phyloP scores from a whole-genome alignment of 2,329 filamentous ascomycete species.

The Trematosphaeria pertusa region DNA sequence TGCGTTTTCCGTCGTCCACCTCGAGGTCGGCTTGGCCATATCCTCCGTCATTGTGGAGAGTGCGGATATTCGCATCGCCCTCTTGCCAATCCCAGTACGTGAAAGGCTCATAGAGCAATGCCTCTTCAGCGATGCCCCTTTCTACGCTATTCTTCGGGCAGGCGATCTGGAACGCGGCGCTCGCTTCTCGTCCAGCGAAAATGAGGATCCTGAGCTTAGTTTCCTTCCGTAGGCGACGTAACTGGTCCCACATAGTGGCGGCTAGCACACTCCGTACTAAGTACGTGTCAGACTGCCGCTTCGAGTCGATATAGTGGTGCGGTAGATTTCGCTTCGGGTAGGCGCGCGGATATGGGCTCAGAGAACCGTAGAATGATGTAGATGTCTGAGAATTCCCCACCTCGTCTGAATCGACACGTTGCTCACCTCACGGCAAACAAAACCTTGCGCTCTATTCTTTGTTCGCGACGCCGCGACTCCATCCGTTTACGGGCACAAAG shows the following conservation, averaged over 20 bases:
- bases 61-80: conserved; percentile 4
- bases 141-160: conserved; percentile 1
- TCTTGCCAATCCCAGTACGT: conserved; percentile 37
- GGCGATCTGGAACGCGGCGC: conserved; percentile 19
- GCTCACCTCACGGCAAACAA: neutral
- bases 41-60: conserved; percentile 2
- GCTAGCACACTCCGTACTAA: too few species aligned
- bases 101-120: conserved; percentile 30
- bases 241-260: neutral
- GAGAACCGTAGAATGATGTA: too few species aligned
- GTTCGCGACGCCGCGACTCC: neutral
- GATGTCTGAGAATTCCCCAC: too few species aligned
- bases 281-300: too few species aligned
- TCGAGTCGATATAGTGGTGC: too few species aligned
- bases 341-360: too few species aligned
- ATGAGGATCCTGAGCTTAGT: conserved; percentile 6
- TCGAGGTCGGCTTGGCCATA: conserved; percentile 2
- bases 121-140: conserved; percentile 4
- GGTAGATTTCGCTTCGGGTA: too few species aligned
- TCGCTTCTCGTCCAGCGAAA: conserved; percentile 21
- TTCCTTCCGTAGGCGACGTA: neutral
- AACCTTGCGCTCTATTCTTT: neutral
- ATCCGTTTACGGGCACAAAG: conserved; percentile 1
- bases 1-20: conserved; percentile 7
- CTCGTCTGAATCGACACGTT: too few species aligned